Evolutionary conservation across 768 basidiomycete genomes (phyloP), one percentile per base, ranked within the genome.

Genomic region (Porpolomopsis calyptriformis): DNA sequence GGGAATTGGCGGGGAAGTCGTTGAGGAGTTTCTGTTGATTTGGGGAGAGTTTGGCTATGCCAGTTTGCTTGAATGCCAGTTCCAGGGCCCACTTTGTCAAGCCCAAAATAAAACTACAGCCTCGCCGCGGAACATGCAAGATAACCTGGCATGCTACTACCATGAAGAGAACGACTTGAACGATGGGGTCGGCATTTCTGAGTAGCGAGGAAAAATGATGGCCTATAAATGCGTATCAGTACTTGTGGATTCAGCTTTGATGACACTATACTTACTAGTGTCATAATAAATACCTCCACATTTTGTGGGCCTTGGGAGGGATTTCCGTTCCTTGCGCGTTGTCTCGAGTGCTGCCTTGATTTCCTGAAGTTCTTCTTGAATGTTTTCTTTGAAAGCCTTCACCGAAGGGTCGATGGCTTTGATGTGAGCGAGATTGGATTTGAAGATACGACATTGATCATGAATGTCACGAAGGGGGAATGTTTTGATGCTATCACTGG

Each of bases 141-240:
- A 34, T 31, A n/a, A 45, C 31, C 10, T 45, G 26, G 27, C 44
- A 45, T 20, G n/a, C 44, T 10, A 45, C 35, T 12, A 34, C 44
- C 44, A 45, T 45, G 31, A 45, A 45, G n/a, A 45, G 20, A 14
- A 20, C 26, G 18, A 45, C 31, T n/a, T 45, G 44, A 18, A 45
- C 16, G 27, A 45, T 25, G 14, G 44, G 44, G 18, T 45, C 19
- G 8, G 29, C 20, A 7, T n/a, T 16, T 16, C 9, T 16, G 16
- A 38, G 37, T 16, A 16, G 37, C 16, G 20, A 16, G 9, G 16
- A 6, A 22, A 38, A 38, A 38, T 38, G 37, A 18, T 38, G 37
- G 9, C 20, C 37, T 38, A 22, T 38, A 22, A 16, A 14, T 31
- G n/a, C n/a, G 14, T 31, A 31, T 31, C 29, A 31, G 29, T 31